Base-by-base conservation (phyloP, 163 green algal genomes). In the Coccomyxa subellipsoidea region DNA sequence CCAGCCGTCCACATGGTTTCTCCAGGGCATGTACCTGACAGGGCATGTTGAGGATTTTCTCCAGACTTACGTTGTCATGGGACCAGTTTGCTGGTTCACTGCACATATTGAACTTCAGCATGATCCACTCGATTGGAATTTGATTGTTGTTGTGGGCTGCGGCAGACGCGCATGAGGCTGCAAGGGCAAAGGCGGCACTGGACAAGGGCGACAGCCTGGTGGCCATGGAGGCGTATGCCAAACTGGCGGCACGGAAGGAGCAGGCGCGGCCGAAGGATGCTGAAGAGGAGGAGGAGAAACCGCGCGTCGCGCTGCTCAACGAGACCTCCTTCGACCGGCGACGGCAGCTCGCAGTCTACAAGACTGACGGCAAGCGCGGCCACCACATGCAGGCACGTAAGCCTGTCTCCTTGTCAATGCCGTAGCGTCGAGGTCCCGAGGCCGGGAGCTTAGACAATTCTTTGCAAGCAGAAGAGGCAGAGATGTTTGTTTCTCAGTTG, bases 381-480 rank as follows among this genome's bases (percentile, higher is more conserved):
- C 92, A 95, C 79, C 92, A 95, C 85, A 95, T 95, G 92, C 78
- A 84, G 86, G 86, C 87, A 38, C 4, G 80, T 8, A 18, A n/a
- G n/a, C n/a, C n/a, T n/a, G n/a, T n/a, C n/a, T n/a, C n/a, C n/a
- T n/a, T n/a, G n/a, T n/a, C n/a, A n/a, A n/a, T n/a, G n/a, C n/a
- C n/a, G n/a, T n/a, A n/a, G n/a, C n/a, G n/a, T n/a, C n/a, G n/a
- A n/a, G n/a, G n/a, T n/a, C n/a, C n/a, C n/a, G n/a, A n/a, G n/a
- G n/a, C n/a, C n/a, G n/a, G n/a, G n/a, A n/a, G n/a, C n/a, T n/a
- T n/a, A n/a, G n/a, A n/a, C n/a, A n/a, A n/a, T n/a, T n/a, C n/a
- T n/a, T n/a, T n/a, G n/a, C n/a, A n/a, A n/a, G n/a, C n/a, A n/a
- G n/a, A n/a, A n/a, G n/a, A n/a, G n/a, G n/a, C n/a, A n/a, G n/a